Base-by-base conservation (phyloP, 78 protist genomes). In the Chrysochromulina tobinii region DNA sequence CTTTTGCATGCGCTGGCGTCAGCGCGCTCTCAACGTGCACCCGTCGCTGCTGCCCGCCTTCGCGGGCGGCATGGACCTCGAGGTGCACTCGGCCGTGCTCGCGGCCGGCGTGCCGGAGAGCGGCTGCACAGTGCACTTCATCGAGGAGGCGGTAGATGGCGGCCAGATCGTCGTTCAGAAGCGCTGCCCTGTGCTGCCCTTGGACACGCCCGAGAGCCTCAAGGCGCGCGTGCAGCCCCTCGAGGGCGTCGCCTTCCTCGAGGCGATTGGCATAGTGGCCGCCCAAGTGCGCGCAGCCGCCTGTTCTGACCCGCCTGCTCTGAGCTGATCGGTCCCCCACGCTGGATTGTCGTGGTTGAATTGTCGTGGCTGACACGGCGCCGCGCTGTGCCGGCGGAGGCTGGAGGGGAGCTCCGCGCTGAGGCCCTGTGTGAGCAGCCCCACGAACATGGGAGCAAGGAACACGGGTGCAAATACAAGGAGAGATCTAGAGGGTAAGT, bases 181-280 rank as follows among this genome's bases (percentile, higher is more conserved):
- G 20, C 7, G 14, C 51, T 21, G 54, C 89, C 38, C 79, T 15
- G 89, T 86, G 25, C 48, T 38, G 14, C 18, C 48, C 21, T 58
- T 4, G 14, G 89, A 86, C 38, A 50, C 89, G 2, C 50, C 89
- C 18, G 48, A 0, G 21, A 8, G 50, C 8, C 89, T 86, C 79
- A 86, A 86, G 89, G 89, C 89, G 59, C 53, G 58, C 54, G 89
- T 86, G 89, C 89, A 86, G 25, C 50, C 69, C 79, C 89, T 86
- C 23, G 89, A 86, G 77, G 89, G 61, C 17, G 15, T 0, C 25
- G 79, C 77, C 48, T 23, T 86, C 51, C 1, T 23, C 55, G 59
- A 59, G 8, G 89, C 89, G 50, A 6, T 58, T 61, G 27, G n/a
- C 4, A 53, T 1, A 61, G 51, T 53, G 51, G 85, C 48, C n/a